A percentile compares a stretch with the other conserved stretches of the same genome.
These are phyloP conservation scores for Oehlia diaphana DNA, from an alignment of 192 early-diverging fungal species.

Conservation along the genomic window DNA sequence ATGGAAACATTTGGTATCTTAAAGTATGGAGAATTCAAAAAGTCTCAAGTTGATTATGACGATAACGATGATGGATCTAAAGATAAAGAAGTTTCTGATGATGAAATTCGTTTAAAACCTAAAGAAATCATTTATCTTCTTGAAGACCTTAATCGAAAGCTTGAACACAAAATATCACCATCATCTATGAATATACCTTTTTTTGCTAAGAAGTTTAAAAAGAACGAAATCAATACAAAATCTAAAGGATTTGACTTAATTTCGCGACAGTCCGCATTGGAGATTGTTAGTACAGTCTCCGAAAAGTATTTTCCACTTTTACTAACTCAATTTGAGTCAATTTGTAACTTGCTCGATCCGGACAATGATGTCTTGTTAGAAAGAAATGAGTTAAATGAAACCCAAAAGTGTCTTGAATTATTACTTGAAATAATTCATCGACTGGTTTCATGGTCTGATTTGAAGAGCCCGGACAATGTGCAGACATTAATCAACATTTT, in stretches of 20 bases:
- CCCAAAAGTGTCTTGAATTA: constrained; percentile 22
- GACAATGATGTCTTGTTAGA: constrained; percentile 26
- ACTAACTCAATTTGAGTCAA: constrained; percentile 20
- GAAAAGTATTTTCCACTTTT: neutral
- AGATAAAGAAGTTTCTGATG: neutral
- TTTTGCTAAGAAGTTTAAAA: constrained; percentile 36
- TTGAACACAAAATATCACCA: constrained; percentile 44
- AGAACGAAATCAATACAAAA: constrained; percentile 7
- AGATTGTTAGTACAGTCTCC: constrained; percentile 40
- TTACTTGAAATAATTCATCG: constrained; percentile 35
- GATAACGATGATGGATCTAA: neutral
- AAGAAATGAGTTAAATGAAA: neutral
- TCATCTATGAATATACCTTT: constrained; percentile 29
- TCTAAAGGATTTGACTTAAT: constrained; percentile 33
- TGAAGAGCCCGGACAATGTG: constrained; percentile 34
- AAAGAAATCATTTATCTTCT: constrained; percentile 48
- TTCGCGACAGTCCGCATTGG: constrained; percentile 34
- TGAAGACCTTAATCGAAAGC: constrained; percentile 48
- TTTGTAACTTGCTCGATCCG: constrained; percentile 13
- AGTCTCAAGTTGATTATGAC: neutral
- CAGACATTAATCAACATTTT: constrained; percentile 26
- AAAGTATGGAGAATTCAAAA: constrained; percentile 14
- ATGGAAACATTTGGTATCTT: constrained; percentile 21
- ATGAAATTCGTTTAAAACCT: constrained; percentile 32
- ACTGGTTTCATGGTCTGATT: constrained; percentile 41